These are phyloP conservation scores for Carnegiea gigantea DNA, from an alignment of 179 eudicot genomes.

Conservation along the genomic window DNA sequence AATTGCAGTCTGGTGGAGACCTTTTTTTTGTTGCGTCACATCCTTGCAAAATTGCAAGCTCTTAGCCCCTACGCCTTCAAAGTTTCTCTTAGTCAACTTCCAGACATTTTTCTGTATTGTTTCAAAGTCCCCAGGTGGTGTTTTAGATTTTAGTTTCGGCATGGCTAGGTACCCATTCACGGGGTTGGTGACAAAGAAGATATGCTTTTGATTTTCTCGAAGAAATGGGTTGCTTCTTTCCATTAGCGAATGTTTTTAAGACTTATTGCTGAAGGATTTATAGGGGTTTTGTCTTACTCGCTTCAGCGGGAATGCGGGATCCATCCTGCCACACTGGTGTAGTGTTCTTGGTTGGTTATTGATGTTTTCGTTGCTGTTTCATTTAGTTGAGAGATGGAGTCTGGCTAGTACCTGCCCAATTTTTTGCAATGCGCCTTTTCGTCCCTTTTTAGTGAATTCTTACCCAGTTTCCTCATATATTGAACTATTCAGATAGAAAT, in stretches of 20 bases:
- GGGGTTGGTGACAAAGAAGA: not conserved
- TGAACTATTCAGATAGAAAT: slow-evolving; percentile 71
- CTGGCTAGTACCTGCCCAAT: not conserved
- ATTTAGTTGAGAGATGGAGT: not conserved
- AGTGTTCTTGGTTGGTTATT: not conserved
- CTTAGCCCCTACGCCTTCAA: too few species aligned
- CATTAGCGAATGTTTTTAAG: too few species aligned
- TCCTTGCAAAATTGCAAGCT: too few species aligned
- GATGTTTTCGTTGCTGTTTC: not conserved
- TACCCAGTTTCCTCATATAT: slow-evolving; percentile 3
- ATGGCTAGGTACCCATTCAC: not conserved
- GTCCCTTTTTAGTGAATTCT: not conserved
- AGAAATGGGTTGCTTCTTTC: too few species aligned
- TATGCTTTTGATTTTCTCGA: not conserved
- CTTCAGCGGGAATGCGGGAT: not conserved
- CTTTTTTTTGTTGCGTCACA: too few species aligned
- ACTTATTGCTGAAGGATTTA: too few species aligned
- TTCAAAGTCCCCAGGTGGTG: not conserved
- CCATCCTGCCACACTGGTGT: not conserved
- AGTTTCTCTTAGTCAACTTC: too few species aligned
- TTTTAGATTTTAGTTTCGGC: not conserved
- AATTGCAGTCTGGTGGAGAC: too few species aligned
- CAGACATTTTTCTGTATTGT: too few species aligned
- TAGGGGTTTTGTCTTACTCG: too few species aligned
- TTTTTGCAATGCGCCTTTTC: not conserved